Percentiles rank a stretch among this genome's conserved stretches.
Conservation (phyloP, 495 filamentous ascomycete species). For the Tetracladium setigerum region DNA sequence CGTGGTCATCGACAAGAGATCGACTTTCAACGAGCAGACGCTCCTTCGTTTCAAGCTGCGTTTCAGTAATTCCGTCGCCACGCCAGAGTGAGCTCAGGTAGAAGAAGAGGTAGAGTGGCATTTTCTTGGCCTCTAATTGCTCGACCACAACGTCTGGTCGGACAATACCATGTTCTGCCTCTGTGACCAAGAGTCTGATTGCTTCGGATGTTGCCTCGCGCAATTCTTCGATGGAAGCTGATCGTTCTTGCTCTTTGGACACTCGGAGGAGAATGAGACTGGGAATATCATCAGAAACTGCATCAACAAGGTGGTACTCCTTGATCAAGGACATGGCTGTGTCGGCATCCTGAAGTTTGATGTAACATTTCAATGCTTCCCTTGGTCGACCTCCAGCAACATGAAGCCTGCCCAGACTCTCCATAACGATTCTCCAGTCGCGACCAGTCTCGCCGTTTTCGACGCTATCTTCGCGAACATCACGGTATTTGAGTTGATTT, state of each 20-base stretch:
- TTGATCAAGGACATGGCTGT: slow-evolving; percentile 76
- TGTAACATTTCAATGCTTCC: slow-evolving; percentile 83
- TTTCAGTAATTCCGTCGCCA: slow-evolving; percentile 47
- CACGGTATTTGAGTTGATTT: slow-evolving; percentile 59
- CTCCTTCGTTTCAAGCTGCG: slow-evolving; percentile 33
- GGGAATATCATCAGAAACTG: slow-evolving; percentile 80
- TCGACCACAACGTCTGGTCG: slow-evolving; percentile 66
- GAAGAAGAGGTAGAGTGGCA: slow-evolving; percentile 77
- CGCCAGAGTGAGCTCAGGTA: slow-evolving; percentile 84
- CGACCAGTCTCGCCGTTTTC: slow-evolving; percentile 57
- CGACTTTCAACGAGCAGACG: slow-evolving; percentile 51
- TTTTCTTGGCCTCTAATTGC: slow-evolving; percentile 53
- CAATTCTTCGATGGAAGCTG: slow-evolving; percentile 60
- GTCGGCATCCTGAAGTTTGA: slow-evolving; percentile 85
- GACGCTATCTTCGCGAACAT: slow-evolving; percentile 60
- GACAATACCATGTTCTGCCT: slow-evolving; percentile 82
- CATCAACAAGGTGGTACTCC: slow-evolving; percentile 76
- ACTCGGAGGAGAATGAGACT: slow-evolving; percentile 83
- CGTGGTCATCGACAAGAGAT: slow-evolving; percentile 74
- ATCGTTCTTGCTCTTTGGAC: slow-evolving; percentile 59
- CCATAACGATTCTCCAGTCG: slow-evolving; percentile 79
- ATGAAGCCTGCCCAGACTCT: slow-evolving; percentile 75
- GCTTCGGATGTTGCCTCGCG: slow-evolving; percentile 73
- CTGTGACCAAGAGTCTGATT: slow-evolving; percentile 78
- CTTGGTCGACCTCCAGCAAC: slow-evolving; percentile 68